Percentiles rank a stretch among this genome's conserved stretches.
Conservation (phyloP, 805 yeast genomes). For the Blastobotrys chiropterorum region DNA sequence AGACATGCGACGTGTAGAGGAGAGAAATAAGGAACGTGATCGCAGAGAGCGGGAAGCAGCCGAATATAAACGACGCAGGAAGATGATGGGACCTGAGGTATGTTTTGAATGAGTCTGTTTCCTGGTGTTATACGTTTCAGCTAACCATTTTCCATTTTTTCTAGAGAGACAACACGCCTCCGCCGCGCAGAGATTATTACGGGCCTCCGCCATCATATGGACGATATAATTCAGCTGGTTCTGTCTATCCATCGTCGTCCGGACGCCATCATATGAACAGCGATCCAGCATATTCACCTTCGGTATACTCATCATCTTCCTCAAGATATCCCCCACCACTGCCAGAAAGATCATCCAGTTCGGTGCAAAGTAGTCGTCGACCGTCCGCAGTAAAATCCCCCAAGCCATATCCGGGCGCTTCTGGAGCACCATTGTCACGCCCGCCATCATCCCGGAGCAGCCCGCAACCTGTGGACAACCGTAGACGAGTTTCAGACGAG, state of each 20-base stretch:
- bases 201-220: constrained; percentile 2
- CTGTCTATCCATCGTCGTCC: constrained; percentile 2
- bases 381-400: background rate
- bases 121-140: too few species aligned
- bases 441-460: background rate
- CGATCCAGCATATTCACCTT: background rate
- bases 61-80: constrained; percentile 22
- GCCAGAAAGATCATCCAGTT: background rate
- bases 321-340: background rate
- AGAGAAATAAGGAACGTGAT: constrained; percentile 23
- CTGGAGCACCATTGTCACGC: background rate
- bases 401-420: background rate
- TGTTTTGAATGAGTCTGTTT: too few species aligned
- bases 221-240: background rate
- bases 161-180: constrained; percentile 5
- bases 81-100: constrained; percentile 4
- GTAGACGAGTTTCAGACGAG: background rate
- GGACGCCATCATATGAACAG: background rate
- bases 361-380: background rate
- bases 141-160: background rate
- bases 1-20: constrained; percentile 18
- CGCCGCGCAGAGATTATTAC: constrained; percentile 6
- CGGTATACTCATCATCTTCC: background rate
- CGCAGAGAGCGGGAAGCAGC: constrained; percentile 23
- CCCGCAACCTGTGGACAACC: background rate